A percentile compares a stretch with the other conserved stretches of the same genome.
Evolutionary conservation across 331 rosid genomes (phyloP).

Genomic region (Acacia concinna): DNA sequence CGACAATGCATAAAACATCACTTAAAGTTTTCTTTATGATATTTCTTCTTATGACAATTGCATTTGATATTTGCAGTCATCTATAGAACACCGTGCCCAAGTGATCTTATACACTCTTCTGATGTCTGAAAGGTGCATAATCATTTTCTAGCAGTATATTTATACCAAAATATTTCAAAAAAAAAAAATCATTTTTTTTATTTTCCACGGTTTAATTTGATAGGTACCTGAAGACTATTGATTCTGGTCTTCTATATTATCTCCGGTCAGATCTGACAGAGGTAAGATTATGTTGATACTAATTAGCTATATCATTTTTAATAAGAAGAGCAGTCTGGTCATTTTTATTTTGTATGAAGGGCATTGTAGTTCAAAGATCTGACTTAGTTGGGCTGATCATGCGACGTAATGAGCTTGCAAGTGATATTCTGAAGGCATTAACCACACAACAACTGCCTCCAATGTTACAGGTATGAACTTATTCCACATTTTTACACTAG

Average conservation of each 20-base stretch:
- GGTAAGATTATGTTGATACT: constrained; percentile 40
- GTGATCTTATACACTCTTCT: constrained; percentile 84
- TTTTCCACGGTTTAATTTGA: constrained; percentile 25
- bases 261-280: constrained; percentile 84
- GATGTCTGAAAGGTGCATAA: constrained; percentile 89
- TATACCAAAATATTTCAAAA: neutral
- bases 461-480: constrained; percentile 59
- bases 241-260: constrained; percentile 85
- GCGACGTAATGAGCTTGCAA: constrained; percentile 92
- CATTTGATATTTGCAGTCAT: constrained; percentile 61
- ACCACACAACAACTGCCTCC: constrained; percentile 74
- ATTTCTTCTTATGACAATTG: constrained; percentile 30
- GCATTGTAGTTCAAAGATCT: constrained; percentile 75
- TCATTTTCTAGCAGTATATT: neutral
- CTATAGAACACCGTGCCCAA: constrained; percentile 86
- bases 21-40: constrained; percentile 7
- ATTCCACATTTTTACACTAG: constrained; percentile 27
- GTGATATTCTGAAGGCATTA: constrained; percentile 74
- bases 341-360: constrained; percentile 45
- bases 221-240: constrained; percentile 75
- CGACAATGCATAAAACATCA: neutral
- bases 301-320: constrained; percentile 19
- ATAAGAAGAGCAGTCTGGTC: constrained; percentile 21
- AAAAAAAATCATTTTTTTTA: constrained; percentile 19
- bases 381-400: constrained; percentile 85